Evolutionary conservation across 1,284 basidiomycete genomes (phyloP), one percentile per base, ranked within the genome.

Genomic region (Apiotrichum domesticum): DNA sequence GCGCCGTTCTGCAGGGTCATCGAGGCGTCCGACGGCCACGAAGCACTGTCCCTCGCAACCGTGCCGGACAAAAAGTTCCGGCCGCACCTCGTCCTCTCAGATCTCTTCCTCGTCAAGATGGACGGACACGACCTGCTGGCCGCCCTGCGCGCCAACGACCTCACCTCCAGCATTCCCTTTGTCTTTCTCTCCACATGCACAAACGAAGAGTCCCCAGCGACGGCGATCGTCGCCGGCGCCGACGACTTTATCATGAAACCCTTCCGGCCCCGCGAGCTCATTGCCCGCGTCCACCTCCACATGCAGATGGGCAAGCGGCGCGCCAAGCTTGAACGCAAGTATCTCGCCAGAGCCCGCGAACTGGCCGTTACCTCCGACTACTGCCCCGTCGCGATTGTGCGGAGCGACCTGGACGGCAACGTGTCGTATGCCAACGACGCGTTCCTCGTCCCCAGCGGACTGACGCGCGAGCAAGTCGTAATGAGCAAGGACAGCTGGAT

Each of bases 231-330:
- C 10, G 73, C 69, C 32, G 79, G 79, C 13, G 79, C 77, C 1
- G 78, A 80, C 55, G 73, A 77, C 55, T 74, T 67, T 43, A 51
- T 77, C 35, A 49, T 61, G 29, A 76, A 76, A 57, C 74, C 75
- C 4, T 76, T 75, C 68, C 69, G 68, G 54, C 69, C 69, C 6
- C 69, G 73, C 53, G 78, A 80, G 55, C 63, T 80, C 10, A 62
- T 80, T 21, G 77, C 78, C 1, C 68, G 79, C 11, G 72, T 72
- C 21, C 65, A 75, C 56, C 59, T 72, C 39, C 69, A 75, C 52
- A 66, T 73, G 60, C 73, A 73, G 54, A 62, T 75, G 13, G 74
- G 71, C 40, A 75, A 75, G 63, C 69, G 66, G 47, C 66, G 71
- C 1, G 57, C 61, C 8, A 62, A 63, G 14, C 62, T 75, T 13